phyloP scores from a whole-genome alignment of 768 basidiomycete species.

The Pilatotrama ljubarskyi region DNA sequence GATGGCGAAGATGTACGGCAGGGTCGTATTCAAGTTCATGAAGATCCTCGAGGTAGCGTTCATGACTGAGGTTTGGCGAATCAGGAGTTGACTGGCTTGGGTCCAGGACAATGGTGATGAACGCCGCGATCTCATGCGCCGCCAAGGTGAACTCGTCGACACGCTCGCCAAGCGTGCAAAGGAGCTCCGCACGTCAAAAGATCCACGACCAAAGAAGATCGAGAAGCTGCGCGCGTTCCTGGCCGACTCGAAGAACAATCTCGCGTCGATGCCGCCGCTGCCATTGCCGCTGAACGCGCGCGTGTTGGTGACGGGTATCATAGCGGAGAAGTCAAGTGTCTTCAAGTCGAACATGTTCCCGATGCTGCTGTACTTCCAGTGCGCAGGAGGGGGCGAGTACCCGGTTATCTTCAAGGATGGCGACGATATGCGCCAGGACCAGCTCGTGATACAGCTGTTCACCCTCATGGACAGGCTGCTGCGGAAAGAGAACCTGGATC shows the following conservation, averaged over 20 bases:
- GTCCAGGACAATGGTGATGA: slow-evolving; percentile 70
- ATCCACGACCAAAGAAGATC: slow-evolving; percentile 95
- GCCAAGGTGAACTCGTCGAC: slow-evolving; percentile 89
- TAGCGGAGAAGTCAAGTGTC: slow-evolving; percentile 88
- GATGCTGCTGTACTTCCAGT: slow-evolving; percentile 86
- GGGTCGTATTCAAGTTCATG: slow-evolving; percentile 89
- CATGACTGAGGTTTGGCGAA: too few relatives aligned
- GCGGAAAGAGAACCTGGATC: slow-evolving; percentile 91
- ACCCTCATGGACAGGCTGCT: slow-evolving; percentile 95
- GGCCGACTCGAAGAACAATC: slow-evolving; percentile 80
- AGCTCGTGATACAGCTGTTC: slow-evolving; percentile 97
- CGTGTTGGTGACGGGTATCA: slow-evolving; percentile 81
- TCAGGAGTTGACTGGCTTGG: slow-evolving; percentile 32
- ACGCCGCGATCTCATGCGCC: slow-evolving; percentile 83
- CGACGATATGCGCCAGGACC: slow-evolving; percentile 98
- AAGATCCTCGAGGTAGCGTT: slow-evolving; percentile 88
- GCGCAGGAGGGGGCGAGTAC: slow-evolving; percentile 80
- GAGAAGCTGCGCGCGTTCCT: slow-evolving; percentile 89
- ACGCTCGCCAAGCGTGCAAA: slow-evolving; percentile 83
- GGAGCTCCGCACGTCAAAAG: slow-evolving; percentile 87
- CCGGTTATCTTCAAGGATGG: slow-evolving; percentile 99
- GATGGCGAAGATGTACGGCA: slow-evolving; percentile 91
- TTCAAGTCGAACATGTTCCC: slow-evolving; percentile 98
- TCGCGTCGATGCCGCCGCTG: slow-evolving; percentile 76
- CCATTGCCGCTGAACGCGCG: slow-evolving; percentile 92